Conservation (phyloP, 1,284 basidiomycete genomes). For the Coniferiporia sulphurascens region DNA sequence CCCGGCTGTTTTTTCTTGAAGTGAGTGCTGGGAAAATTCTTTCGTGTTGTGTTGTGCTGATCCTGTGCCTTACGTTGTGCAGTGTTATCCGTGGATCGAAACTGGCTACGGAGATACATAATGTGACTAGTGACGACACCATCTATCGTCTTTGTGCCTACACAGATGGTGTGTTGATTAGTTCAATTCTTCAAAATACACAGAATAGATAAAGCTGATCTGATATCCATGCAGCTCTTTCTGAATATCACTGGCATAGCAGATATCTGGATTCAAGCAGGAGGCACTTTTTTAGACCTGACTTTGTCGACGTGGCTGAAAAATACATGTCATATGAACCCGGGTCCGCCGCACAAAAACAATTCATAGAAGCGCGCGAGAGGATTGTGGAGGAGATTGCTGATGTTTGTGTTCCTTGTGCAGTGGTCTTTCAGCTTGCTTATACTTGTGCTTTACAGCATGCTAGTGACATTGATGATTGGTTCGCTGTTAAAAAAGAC, state of each 20-base stretch:
- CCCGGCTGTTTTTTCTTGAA: background rate
- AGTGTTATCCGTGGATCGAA: background rate
- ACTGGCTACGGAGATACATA: background rate
- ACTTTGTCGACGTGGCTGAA: background rate
- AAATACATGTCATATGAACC: background rate
- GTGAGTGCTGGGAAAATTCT: background rate
- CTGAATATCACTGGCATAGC: too few species aligned
- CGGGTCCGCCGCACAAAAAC: background rate
- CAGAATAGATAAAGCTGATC: too few species aligned
- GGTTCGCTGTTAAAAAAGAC: too few species aligned
- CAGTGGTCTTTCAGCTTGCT: background rate
- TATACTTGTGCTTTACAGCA: background rate
- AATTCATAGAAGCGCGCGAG: background rate
- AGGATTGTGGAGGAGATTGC: background rate
- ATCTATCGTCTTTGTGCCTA: background rate
- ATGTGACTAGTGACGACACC: slow-evolving; percentile 3
- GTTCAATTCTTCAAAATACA: too few species aligned
- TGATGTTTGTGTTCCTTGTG: background rate
- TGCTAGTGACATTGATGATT: too few species aligned
- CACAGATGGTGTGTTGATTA: background rate
- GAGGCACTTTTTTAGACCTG: background rate
- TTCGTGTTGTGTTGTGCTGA: background rate
- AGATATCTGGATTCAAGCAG: too few species aligned
- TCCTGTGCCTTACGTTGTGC: background rate
- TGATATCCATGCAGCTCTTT: too few species aligned